Evolutionary conservation across 1,284 basidiomycete genomes (phyloP).

Genomic region (Peniophora sp.): DNA sequence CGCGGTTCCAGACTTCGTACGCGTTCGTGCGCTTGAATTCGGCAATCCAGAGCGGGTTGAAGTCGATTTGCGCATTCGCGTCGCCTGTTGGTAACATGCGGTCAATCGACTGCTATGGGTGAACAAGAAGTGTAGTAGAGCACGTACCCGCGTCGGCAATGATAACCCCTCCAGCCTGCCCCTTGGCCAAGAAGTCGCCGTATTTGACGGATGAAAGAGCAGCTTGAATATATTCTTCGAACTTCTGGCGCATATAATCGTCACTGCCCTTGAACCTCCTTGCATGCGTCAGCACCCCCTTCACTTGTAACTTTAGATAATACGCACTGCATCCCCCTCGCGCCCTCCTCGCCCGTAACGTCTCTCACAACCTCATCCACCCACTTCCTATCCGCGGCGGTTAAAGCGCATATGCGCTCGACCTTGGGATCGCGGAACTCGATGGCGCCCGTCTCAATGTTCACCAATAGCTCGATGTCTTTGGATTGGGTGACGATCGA

Average conservation of each 20-base stretch:
- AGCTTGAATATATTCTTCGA: slow-evolving; percentile 79
- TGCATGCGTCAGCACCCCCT: slow-evolving; percentile 6
- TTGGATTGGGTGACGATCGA: slow-evolving; percentile 92
- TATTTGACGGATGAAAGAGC: slow-evolving; percentile 82
- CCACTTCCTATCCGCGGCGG: slow-evolving; percentile 94
- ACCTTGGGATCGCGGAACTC: slow-evolving; percentile 81
- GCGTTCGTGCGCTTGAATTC: slow-evolving; percentile 82
- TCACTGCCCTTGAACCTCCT: slow-evolving; percentile 84
- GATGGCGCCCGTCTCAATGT: slow-evolving; percentile 80
- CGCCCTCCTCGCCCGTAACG: slow-evolving; percentile 59
- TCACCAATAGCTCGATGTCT: slow-evolving; percentile 88
- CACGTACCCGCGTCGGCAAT: slow-evolving; percentile 51
- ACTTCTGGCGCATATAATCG: slow-evolving; percentile 77
- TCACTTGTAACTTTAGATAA: slow-evolving; percentile 1
- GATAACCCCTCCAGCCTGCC: slow-evolving; percentile 55
- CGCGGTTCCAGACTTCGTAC: slow-evolving; percentile 79
- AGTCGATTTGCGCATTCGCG: slow-evolving; percentile 54
- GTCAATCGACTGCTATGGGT: slow-evolving; percentile 1
- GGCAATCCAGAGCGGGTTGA: slow-evolving; percentile 77
- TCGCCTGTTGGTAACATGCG: slow-evolving; percentile 30
- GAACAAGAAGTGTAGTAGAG: slow-evolving; percentile 1
- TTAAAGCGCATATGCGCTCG: slow-evolving; percentile 74
- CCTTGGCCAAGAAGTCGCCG: slow-evolving; percentile 69
- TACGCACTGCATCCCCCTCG: slow-evolving; percentile 57
- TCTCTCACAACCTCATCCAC: slow-evolving; percentile 76